These are phyloP conservation scores for Xylaria castorea DNA, from an alignment of 495 filamentous ascomycete species.

Conservation along the genomic window DNA sequence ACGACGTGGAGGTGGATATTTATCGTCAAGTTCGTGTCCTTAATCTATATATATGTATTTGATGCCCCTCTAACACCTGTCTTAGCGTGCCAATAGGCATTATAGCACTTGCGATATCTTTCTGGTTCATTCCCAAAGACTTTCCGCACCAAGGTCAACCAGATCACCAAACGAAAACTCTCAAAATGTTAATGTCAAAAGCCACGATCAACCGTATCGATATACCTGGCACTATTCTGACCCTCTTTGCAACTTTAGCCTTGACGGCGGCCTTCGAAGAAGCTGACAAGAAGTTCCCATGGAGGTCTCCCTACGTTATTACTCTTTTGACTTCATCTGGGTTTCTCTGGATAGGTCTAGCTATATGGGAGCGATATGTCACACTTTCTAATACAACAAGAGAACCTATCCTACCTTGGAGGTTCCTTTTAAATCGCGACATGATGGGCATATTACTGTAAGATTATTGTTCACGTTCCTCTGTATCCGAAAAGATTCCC, in stretches of 20 bases:
- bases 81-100: too few species aligned
- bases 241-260: constrained; percentile 35
- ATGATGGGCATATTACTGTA: constrained; percentile 39
- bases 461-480: too few species aligned
- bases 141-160: constrained; percentile 34
- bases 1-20: constrained; percentile 52
- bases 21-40: constrained; percentile 51
- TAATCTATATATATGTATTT: too few species aligned
- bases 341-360: constrained; percentile 34
- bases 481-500: too few species aligned
- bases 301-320: constrained; percentile 36
- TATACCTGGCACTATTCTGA: constrained; percentile 32
- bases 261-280: constrained; percentile 45
- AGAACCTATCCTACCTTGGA: constrained; percentile 44
- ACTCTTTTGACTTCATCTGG: constrained; percentile 22
- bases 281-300: constrained; percentile 37
- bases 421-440: constrained; percentile 38
- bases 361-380: constrained; percentile 39
- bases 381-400: constrained; percentile 19
- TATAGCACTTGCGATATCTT: too few species aligned
- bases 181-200: constrained; percentile 23
- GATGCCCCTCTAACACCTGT: too few species aligned
- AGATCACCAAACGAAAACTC: constrained; percentile 11
- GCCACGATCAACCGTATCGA: constrained; percentile 36
- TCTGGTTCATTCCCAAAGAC: constrained; percentile 40